Base-by-base conservation (phyloP, 1,284 basidiomycete species). In the Ceratorhiza oryzae-sativae region DNA sequence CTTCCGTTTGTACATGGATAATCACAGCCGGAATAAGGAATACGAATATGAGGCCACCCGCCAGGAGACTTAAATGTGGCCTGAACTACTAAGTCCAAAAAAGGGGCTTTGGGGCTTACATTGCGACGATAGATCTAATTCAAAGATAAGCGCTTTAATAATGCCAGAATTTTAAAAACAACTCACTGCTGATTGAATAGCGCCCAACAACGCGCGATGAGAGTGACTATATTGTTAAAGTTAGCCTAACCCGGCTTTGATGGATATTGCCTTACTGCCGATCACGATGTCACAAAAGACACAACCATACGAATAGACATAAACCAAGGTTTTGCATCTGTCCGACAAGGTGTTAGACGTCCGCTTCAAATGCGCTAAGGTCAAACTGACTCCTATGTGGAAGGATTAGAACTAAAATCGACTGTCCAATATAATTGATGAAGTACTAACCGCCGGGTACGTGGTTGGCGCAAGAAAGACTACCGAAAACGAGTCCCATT, bases 151-250 rank as follows among this genome's bases (percentile, higher is more conserved):
- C 18, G 34, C n/a, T 3, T 10, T 23, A 1, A 3, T 15, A 20
- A 15, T 13, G n/a, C 12, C 6, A 20, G 12, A 8, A 10, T 18
- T 6, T 10, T 18, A 39, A 39, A n/a, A 18, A 10, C 6, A 20
- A 34, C 63, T 42, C 25, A 67, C 63, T 55, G 18, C 27, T 39
- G 49, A 36, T 23, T 34, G 30, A 53, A 67, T 20, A 67, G 34
- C 15, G 48, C 63, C 63, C 63, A 67, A 32, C 63, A 67, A 36
- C 63, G 63, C 4, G 39, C 34, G 10, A 42, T 15, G 13, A 58
- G 18, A 10, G 18, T 58, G 18, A 39, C 55, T 58, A n/a, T 10
- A 58, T 1, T 6, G 15, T 32, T 20, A 23, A 39, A 39, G 34
- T 39, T 23, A 9, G 0, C 15, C 1, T 1, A 39, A 34, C 5